These are phyloP conservation scores for Lachnellula cervina DNA, from an alignment of 2,329 filamentous ascomycete species.

Conservation along the genomic window DNA sequence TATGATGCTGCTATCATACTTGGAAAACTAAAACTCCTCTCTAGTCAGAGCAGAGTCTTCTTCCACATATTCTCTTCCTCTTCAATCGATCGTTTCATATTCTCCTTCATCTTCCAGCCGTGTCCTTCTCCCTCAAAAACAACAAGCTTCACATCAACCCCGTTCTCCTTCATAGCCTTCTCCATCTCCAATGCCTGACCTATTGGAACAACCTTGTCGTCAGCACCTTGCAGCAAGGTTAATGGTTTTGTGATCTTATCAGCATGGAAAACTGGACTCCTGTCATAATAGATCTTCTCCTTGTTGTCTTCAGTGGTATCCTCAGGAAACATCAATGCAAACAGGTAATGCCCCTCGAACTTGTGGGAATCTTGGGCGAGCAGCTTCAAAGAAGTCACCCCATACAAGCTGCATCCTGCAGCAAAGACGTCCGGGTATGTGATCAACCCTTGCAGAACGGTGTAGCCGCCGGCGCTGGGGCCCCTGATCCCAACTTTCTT, in stretches of 20 bases:
- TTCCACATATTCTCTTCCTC: conserved; percentile 44
- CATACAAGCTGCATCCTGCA: conserved; percentile 45
- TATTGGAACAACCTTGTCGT: conserved; percentile 54
- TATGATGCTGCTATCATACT: too few species aligned
- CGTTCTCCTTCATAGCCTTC: conserved; percentile 37
- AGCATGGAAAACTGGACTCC: conserved; percentile 46
- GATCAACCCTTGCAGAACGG: conserved; percentile 45
- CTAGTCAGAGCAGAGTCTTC: conserved; percentile 22
- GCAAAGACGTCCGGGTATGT: conserved; percentile 44
- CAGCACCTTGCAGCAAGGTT: conserved; percentile 51
- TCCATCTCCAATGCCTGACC: conserved; percentile 51
- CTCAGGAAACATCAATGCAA: conserved; percentile 37
- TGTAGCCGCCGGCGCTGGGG: conserved; percentile 49
- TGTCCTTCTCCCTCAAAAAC: conserved; percentile 48
- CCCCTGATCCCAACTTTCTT: conserved; percentile 43
- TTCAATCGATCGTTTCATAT: conserved; percentile 36
- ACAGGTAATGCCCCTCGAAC: conserved; percentile 50
- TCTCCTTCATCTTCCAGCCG: conserved; percentile 41
- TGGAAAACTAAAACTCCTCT: too few species aligned
- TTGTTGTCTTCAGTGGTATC: conserved; percentile 37
- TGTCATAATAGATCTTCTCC: conserved; percentile 38
- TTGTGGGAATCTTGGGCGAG: conserved; percentile 48
- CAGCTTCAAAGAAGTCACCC: conserved; percentile 46
- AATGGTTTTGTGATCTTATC: conserved; percentile 46
- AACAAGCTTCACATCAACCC: conserved; percentile 42